These are phyloP conservation scores for Neoscytalidium dimidiatum DNA, from an alignment of 2,329 filamentous ascomycete species.

Conservation along the genomic window DNA sequence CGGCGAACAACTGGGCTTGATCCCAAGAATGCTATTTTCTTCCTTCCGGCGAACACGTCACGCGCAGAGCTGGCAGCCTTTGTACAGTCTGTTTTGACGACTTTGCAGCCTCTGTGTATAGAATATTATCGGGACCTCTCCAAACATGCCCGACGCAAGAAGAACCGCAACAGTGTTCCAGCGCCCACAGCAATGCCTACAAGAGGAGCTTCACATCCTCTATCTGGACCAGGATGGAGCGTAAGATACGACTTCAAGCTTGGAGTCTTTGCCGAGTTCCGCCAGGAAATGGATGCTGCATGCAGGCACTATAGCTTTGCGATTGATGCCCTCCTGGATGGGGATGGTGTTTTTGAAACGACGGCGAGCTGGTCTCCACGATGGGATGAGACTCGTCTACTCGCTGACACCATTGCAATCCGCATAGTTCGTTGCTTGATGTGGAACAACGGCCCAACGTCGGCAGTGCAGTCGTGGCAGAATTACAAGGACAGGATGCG, in stretches of 20 bases:
- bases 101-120: constrained; percentile 71
- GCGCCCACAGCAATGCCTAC: constrained; percentile 82
- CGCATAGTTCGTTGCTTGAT: constrained; percentile 80
- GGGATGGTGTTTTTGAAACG: constrained; percentile 78
- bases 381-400: constrained; percentile 88
- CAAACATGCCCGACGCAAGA: constrained; percentile 89
- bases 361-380: constrained; percentile 87
- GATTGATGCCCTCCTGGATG: constrained; percentile 78
- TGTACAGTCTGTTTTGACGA: constrained; percentile 69
- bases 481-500: constrained; percentile 72
- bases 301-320: constrained; percentile 83
- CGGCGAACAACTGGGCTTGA: constrained; percentile 79
- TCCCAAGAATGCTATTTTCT: constrained; percentile 77
- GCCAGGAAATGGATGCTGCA: constrained; percentile 88
- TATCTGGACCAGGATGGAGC: constrained; percentile 88
- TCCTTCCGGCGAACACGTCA: constrained; percentile 74
- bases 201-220: constrained; percentile 77
- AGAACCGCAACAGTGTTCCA: constrained; percentile 74
- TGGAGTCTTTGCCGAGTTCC: constrained; percentile 86
- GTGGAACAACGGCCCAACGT: constrained; percentile 76
- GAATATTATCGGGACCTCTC: constrained; percentile 95
- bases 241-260: constrained; percentile 94
- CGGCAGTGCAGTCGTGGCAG: constrained; percentile 79
- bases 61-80: constrained; percentile 72
- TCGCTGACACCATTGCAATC: constrained; percentile 80